Evolutionary conservation across 139 green algal species (phyloP), one percentile per base, ranked within the genome.

Genomic region (Chlorella sp.): DNA sequence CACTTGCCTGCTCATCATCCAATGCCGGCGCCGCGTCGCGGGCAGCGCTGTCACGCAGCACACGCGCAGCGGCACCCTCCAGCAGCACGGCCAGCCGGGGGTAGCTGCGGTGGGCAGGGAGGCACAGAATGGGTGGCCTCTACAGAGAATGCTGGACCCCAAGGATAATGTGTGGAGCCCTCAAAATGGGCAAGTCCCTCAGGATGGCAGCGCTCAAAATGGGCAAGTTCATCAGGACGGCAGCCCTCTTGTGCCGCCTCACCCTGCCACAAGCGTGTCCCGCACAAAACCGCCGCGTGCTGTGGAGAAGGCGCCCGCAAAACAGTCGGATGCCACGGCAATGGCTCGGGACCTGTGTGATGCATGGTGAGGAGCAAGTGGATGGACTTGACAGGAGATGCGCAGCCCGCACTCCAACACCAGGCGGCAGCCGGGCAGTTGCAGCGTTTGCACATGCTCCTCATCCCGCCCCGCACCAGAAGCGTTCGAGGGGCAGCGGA

Each of bases 71-170:
- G 18, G 90, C 87, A 3, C 81, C 78, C 70, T 99, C 95, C 44
- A 99, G 51, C n/a, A 96, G 71, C 0, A 47, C 56, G 12, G 94
- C 90, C 63, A 99, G 91, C 32, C 89, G 88, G 0, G 97, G 95
- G 87, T 95, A 99, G 4, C 83, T 71, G 15, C 21, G 51, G 21
- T 21, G 13, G 2, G 15, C 18, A 21, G 21, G 51, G 51, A 51
- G 44, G 44, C 44, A 51, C 7, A 6, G 7, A 51, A 51, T 51
- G 44, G 6, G 7, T 9, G 44, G 9, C 9, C 9, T 6, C 6
- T 9, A 51, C 44, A 51, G 7, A 51, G 9, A 6, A 16, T 51
- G 44, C 44, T 51, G 44, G 6, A 51, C 9, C 44, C 44, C 6
- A 51, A 51, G 44, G 9, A 9, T 9, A 6, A 51, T 51, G 44